Percentiles rank a stretch among this genome's conserved stretches.
phyloP scores from a whole-genome alignment of 805 yeast species.

The Candida dajiaensis region DNA sequence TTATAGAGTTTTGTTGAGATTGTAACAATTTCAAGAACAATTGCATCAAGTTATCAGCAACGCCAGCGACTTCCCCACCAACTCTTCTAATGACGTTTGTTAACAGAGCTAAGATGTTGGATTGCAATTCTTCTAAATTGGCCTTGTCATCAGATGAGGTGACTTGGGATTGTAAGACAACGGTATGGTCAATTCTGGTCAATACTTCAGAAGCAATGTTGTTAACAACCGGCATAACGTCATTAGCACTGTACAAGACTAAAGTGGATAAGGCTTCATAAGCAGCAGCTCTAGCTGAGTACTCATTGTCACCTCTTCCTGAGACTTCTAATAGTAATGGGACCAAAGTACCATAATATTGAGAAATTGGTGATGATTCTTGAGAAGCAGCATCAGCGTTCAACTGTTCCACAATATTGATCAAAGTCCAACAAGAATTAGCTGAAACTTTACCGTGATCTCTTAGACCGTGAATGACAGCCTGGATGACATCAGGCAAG shows the following conservation, averaged over 20 bases:
- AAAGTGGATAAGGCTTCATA: conserved; percentile 86
- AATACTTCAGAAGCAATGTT: conserved; percentile 71
- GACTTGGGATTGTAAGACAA: conserved; percentile 53
- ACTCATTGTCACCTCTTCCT: conserved; percentile 73
- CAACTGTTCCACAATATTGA: conserved; percentile 84
- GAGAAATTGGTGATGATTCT: conserved; percentile 61
- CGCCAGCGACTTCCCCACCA: conserved; percentile 55
- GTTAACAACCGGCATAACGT: conserved; percentile 62
- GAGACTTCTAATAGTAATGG: conserved; percentile 68
- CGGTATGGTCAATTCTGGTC: conserved; percentile 64
- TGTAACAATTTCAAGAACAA: conserved; percentile 69
- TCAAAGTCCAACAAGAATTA: conserved; percentile 97
- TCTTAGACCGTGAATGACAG: conserved; percentile 71
- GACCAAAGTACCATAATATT: conserved; percentile 61
- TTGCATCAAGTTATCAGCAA: conserved; percentile 81
- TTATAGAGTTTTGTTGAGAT: conserved; percentile 54
- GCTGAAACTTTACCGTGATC: conserved; percentile 93
- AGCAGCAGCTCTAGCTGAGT: conserved; percentile 89
- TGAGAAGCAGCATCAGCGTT: conserved; percentile 42
- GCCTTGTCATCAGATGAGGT: conserved; percentile 64
- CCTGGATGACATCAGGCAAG: conserved; percentile 66
- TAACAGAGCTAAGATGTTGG: conserved; percentile 36
- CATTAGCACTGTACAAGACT: conserved; percentile 68
- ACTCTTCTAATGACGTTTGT: conserved; percentile 50
- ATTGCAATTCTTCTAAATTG: conserved; percentile 83